Conservation (phyloP, 495 filamentous ascomycete genomes). For the Alectoria sarmentosa region DNA sequence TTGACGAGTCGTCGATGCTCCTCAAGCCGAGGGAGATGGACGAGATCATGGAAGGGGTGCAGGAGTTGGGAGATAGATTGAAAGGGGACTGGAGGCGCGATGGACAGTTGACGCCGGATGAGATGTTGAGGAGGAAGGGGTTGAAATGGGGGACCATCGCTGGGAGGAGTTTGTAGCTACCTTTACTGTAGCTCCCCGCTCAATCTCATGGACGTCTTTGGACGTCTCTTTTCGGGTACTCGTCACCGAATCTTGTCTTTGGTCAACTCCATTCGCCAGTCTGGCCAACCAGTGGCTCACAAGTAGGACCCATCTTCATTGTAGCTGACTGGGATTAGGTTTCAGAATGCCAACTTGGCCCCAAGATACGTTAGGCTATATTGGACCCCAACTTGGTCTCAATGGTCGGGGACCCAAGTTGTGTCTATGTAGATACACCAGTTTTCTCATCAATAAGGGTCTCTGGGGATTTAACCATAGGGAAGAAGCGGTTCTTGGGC, state of each 20-base stretch:
- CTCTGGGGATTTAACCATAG: too few species aligned
- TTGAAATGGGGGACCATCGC: neutral
- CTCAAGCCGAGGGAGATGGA: neutral
- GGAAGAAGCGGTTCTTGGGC: too few species aligned
- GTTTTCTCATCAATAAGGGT: too few species aligned
- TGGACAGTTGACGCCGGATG: neutral
- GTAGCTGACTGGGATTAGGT: neutral
- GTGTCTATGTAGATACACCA: too few species aligned
- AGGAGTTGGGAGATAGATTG: conserved; percentile 2
- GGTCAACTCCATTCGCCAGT: neutral
- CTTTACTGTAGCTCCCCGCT: neutral
- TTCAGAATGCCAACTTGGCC: too few species aligned
- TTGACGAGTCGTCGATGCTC: neutral
- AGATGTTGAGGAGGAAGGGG: neutral
- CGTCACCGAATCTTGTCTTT: neutral
- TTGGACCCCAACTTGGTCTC: too few species aligned
- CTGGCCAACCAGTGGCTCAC: neutral
- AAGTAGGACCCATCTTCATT: neutral
- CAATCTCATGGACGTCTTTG: neutral
- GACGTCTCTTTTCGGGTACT: neutral
- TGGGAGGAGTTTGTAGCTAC: neutral
- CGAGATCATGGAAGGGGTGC: conserved; percentile 2
- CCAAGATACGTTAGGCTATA: too few species aligned
- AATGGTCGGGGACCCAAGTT: too few species aligned
- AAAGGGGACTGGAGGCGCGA: neutral